These are phyloP conservation scores for Aspergillus intermedius DNA, from an alignment of 2,329 filamentous ascomycete genomes.

Conservation along the genomic window DNA sequence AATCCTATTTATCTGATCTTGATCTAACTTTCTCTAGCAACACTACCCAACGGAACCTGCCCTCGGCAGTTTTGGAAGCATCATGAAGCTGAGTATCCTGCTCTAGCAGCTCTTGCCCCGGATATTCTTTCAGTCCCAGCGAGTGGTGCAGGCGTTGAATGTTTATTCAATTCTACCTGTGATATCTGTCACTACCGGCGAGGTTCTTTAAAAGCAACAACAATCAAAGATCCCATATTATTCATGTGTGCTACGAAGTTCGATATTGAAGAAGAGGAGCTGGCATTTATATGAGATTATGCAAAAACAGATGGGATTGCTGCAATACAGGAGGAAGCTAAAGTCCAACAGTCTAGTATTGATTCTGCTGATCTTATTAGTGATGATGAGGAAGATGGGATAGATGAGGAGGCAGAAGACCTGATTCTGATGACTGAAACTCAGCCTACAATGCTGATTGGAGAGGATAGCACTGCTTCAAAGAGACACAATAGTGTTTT, in stretches of 20 bases:
- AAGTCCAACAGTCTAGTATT: no score
- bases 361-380: no score
- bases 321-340: no score
- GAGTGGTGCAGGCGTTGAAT: slow-evolving; percentile 2
- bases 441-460: no score
- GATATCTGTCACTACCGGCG: not conserved
- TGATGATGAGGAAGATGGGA: no score
- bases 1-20: no score
- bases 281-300: slow-evolving; percentile 1
- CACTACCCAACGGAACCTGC: no score
- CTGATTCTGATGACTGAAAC: no score
- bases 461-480: no score
- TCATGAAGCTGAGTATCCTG: not conserved
- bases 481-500: no score
- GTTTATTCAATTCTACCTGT: slow-evolving; percentile 1
- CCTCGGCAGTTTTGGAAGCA: not conserved
- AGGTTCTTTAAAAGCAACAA: not conserved
- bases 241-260: slow-evolving; percentile 2
- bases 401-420: no score
- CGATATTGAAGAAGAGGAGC: slow-evolving; percentile 2
- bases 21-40: no score
- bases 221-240: not conserved
- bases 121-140: not conserved
- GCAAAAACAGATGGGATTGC: not conserved
- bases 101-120: not conserved